Conservation (phyloP, 257 asterid species). For the Rehmannia glutinosa region DNA sequence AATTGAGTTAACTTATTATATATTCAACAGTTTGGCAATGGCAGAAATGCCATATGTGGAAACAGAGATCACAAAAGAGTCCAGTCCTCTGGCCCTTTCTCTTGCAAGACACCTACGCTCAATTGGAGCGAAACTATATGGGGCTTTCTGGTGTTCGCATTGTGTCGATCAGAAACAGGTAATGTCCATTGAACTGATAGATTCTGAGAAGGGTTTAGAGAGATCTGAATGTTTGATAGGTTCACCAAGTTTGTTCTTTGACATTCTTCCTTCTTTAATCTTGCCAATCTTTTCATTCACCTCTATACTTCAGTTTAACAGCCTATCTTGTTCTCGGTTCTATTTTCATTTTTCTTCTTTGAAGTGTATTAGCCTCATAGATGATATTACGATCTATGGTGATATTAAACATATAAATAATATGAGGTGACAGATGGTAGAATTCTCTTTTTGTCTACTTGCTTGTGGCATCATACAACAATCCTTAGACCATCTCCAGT, state of each 20-base stretch:
- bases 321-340: neutral
- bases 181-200: constrained; percentile 8
- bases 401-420: neutral
- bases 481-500: no score
- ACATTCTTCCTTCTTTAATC: constrained; percentile 2
- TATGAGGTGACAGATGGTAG: neutral
- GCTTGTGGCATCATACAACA: neutral
- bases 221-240: neutral
- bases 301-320: neutral
- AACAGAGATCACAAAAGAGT: constrained; percentile 53
- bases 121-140: constrained; percentile 78
- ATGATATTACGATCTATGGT: neutral
- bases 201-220: neutral
- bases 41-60: constrained; percentile 54
- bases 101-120: constrained; percentile 79
- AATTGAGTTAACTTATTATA: constrained; percentile 1
- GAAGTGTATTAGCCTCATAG: neutral
- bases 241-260: neutral
- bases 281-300: neutral
- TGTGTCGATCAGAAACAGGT: constrained; percentile 88
- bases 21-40: constrained; percentile 44
- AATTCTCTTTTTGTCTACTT: neutral
- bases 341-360: neutral
- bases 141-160: constrained; percentile 98
- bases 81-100: constrained; percentile 78